These are phyloP conservation scores for Epichloe bromicola DNA, from an alignment of 2,329 filamentous ascomycete genomes.

Conservation along the genomic window DNA sequence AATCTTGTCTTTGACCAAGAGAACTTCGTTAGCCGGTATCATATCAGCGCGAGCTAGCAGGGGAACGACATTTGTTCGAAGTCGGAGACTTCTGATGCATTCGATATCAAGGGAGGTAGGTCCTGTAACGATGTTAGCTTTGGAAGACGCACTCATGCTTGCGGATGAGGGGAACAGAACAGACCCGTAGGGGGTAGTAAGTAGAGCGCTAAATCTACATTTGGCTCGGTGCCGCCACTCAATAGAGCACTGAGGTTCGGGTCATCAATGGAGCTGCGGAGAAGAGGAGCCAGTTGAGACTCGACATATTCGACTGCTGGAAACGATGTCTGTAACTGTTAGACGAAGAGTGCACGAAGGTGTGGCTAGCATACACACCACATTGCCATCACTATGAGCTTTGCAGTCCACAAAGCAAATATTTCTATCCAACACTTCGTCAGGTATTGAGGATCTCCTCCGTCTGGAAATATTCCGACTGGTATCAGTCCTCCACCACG, in stretches of 20 bases:
- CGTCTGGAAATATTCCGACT: conserved; percentile 46
- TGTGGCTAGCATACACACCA: conserved; percentile 26
- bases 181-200: conserved; percentile 56
- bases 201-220: conserved; percentile 79
- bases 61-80: conserved; percentile 73
- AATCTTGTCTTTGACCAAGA: conserved; percentile 46
- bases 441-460: conserved; percentile 52
- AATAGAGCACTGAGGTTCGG: conserved; percentile 64
- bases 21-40: conserved; percentile 43
- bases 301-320: conserved; percentile 56
- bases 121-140: conserved; percentile 15
- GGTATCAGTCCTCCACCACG: conserved; percentile 76
- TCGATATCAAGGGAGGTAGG: conserved; percentile 43
- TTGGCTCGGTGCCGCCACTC: conserved; percentile 67
- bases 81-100: conserved; percentile 55
- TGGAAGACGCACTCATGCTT: not conserved
- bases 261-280: conserved; percentile 47
- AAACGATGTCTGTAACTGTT: not conserved
- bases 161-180: conserved; percentile 10
- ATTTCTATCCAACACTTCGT: conserved; percentile 76
- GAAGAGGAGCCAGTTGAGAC: conserved; percentile 18
- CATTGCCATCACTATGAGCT: conserved; percentile 42
- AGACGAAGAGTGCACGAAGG: not conserved
- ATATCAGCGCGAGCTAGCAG: conserved; percentile 67
- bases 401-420: conserved; percentile 86